A percentile compares a stretch with the other conserved stretches of the same genome.
Conservation (phyloP, 208 protist genomes). For the Endotrypanum monterogeii region DNA sequence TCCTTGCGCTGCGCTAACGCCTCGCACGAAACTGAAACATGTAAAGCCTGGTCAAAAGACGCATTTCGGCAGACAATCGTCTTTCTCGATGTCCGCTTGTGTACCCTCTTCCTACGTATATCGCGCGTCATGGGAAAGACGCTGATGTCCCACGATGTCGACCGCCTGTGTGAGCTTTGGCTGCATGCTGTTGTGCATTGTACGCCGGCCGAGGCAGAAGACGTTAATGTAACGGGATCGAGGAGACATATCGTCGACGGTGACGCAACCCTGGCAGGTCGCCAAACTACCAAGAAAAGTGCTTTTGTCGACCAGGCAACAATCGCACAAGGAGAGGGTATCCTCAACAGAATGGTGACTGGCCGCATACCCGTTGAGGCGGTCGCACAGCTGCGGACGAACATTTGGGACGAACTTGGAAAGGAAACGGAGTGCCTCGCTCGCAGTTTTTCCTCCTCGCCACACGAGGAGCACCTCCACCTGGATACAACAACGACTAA, state of each 20-base stretch:
- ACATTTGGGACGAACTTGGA: slow-evolving; percentile 11
- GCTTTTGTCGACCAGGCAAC: not conserved
- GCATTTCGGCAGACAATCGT: slow-evolving; percentile 53
- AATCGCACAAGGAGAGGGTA: not conserved
- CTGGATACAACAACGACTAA: not conserved
- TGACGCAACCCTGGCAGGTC: not conserved
- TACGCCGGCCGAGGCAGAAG: not conserved
- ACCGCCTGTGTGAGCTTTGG: slow-evolving; percentile 69
- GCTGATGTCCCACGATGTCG: slow-evolving; percentile 64
- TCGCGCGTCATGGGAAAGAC: slow-evolving; percentile 44
- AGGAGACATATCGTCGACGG: slow-evolving; percentile 6
- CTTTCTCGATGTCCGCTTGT: slow-evolving; percentile 61
- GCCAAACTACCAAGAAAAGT: slow-evolving; percentile 6
- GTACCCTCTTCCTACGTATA: slow-evolving; percentile 50
- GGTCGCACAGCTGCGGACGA: not conserved
- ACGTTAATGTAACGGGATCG: slow-evolving; percentile 30
- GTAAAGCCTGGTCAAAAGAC: slow-evolving; percentile 54
- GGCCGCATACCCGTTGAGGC: slow-evolving; percentile 12
- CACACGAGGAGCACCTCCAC: not conserved
- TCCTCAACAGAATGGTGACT: not conserved
- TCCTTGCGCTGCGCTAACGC: slow-evolving; percentile 31
- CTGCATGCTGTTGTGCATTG: slow-evolving; percentile 43
- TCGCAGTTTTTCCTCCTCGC: not conserved
- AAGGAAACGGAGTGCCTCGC: not conserved
- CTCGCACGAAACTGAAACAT: slow-evolving; percentile 6